Evolutionary conservation across 2,329 filamentous ascomycete species (phyloP).

Genomic region (Lachnellula suecica): DNA sequence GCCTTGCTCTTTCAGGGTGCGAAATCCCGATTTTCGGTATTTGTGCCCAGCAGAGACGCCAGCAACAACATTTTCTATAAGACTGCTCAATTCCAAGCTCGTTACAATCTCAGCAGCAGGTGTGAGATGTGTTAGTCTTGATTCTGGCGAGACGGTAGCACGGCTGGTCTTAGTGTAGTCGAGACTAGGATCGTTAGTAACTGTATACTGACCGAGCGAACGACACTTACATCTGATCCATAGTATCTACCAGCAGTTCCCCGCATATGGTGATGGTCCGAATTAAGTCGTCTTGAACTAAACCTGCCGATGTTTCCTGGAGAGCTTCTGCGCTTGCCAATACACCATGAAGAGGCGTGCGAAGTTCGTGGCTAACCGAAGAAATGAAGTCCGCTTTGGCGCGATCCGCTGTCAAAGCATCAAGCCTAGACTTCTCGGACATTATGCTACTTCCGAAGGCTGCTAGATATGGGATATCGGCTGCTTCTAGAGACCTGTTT

Average conservation of each 20-base stretch:
- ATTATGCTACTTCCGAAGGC: constrained; percentile 55
- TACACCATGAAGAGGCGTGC: constrained; percentile 60
- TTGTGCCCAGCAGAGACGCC: constrained; percentile 24
- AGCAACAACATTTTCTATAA: constrained; percentile 26
- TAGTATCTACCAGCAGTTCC: constrained; percentile 49
- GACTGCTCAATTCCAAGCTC: constrained; percentile 17
- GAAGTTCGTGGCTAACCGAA: constrained; percentile 59
- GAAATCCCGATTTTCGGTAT: constrained; percentile 12
- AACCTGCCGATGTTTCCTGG: constrained; percentile 43
- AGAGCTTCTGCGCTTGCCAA: constrained; percentile 52
- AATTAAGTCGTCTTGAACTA: constrained; percentile 44
- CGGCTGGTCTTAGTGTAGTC: constrained; percentile 32
- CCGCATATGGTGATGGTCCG: constrained; percentile 49
- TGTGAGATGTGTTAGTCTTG: too few species aligned
- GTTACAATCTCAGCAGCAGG: not conserved
- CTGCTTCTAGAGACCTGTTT: constrained; percentile 41
- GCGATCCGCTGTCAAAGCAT: constrained; percentile 35
- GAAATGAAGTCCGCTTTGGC: constrained; percentile 58
- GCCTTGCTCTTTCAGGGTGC: too few species aligned
- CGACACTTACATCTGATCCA: constrained; percentile 46
- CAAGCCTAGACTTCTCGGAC: constrained; percentile 51
- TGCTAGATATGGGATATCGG: constrained; percentile 47
- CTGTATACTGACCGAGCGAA: constrained; percentile 39
- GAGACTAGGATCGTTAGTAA: constrained; percentile 36
- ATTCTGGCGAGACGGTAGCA: not conserved